phyloP scores from a whole-genome alignment of 202 grass and related monocot species.

The Digitaria exilis region DNA sequence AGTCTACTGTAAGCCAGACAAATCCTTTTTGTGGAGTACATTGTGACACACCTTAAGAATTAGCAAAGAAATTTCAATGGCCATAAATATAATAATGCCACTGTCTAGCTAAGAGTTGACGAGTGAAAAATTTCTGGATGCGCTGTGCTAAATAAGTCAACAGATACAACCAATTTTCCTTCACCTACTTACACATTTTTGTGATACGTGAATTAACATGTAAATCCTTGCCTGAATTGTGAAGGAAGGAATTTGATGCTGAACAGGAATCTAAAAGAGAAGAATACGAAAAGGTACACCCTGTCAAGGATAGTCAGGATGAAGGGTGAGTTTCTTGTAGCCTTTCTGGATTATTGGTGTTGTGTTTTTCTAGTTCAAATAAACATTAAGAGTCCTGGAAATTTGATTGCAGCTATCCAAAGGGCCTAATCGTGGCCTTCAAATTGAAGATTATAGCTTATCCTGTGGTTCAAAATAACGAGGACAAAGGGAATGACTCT shows the following conservation, averaged over 20 bases:
- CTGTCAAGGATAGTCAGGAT: conserved; percentile 42
- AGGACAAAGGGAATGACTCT: conserved; percentile 30
- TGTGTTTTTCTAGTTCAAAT: conserved; percentile 18
- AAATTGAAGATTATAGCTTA: conserved; percentile 51
- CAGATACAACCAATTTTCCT: neutral
- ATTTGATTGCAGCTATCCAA: conserved; percentile 60
- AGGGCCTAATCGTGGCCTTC: conserved; percentile 76
- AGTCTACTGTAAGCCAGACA: neutral
- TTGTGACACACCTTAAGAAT: neutral
- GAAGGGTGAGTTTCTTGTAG: conserved; percentile 52
- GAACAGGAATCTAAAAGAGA: conserved; percentile 54
- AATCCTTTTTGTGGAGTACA: neutral
- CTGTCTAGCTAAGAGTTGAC: neutral
- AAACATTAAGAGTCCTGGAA: conserved; percentile 14
- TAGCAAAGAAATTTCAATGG: neutral
- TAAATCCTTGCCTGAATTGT: conserved; percentile 16
- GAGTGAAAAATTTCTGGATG: neutral
- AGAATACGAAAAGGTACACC: conserved; percentile 37
- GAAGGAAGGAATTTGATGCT: conserved; percentile 84
- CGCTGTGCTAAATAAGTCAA: neutral
- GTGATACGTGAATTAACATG: conserved; percentile 12
- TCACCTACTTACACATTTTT: neutral
- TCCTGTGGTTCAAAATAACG: conserved; percentile 18
- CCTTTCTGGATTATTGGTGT: neutral
- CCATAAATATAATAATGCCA: neutral